A percentile compares a stretch with the other conserved stretches of the same genome.
These are phyloP conservation scores for Penicillium angulare DNA, from an alignment of 495 filamentous ascomycete species.

Conservation along the genomic window DNA sequence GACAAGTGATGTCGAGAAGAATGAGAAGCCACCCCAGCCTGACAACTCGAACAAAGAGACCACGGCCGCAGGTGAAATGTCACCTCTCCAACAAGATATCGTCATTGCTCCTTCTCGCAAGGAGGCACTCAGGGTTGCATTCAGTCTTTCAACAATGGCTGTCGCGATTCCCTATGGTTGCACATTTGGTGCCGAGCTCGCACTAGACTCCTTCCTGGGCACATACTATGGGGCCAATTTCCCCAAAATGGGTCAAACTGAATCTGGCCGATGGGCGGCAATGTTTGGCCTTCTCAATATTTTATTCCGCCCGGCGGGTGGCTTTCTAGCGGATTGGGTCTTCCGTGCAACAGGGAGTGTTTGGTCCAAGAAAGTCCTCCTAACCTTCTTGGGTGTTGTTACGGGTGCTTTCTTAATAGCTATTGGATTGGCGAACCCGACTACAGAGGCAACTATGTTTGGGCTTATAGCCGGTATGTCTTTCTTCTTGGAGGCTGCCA, in stretches of 20 bases:
- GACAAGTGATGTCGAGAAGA: conserved; percentile 39
- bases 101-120: conserved; percentile 63
- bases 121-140: conserved; percentile 55
- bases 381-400: conserved; percentile 59
- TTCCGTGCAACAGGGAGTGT: conserved; percentile 61
- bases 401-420: conserved; percentile 67
- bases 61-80: conserved; percentile 52
- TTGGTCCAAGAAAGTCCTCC: conserved; percentile 75
- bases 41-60: conserved; percentile 51
- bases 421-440: conserved; percentile 66
- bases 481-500: conserved; percentile 79
- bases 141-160: conserved; percentile 66
- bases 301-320: conserved; percentile 70
- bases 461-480: conserved; percentile 73
- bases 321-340: conserved; percentile 68
- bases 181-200: conserved; percentile 81
- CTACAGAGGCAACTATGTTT: conserved; percentile 63
- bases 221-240: conserved; percentile 80
- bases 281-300: conserved; percentile 92
- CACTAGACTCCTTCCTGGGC: conserved; percentile 80
- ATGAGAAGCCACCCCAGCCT: conserved; percentile 30
- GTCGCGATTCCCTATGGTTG: conserved; percentile 75
- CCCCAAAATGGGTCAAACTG: conserved; percentile 68
- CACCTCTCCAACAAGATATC: conserved; percentile 54
- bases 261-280: conserved; percentile 73